Base-by-base conservation (phyloP, 768 basidiomycete species). In the Agaricus blazei region DNA sequence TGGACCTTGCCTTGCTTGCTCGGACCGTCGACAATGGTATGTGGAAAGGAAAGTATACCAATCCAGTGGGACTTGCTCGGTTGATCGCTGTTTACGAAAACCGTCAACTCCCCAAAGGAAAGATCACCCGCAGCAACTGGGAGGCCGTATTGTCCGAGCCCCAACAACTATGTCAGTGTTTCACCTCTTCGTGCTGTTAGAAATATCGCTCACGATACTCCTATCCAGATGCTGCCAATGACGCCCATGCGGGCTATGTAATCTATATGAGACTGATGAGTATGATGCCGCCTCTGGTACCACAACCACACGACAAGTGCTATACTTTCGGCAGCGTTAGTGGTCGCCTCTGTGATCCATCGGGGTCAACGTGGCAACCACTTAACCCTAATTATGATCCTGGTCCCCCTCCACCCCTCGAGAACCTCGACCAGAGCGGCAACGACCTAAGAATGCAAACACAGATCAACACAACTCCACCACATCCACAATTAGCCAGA, bases 31-130 rank as follows among this genome's bases (percentile, higher is more conserved):
- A 91, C 63, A 85, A 87, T 59, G 70, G 70, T 5, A 77, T 75
- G 29, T 91, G 89, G 88, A 84, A 86, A 68, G 89, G 88, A 40
- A 79, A 72, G 56, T 90, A 88, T 61, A 74, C 67, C n/a, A 56
- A 63, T 4, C 72, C 77, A 9, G 75, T 92, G 37, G 85, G 87
- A 15, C 75, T 91, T 8, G 75, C 86, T 27, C 77, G 83, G 15
- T 74, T 92, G 0, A 71, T 83, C n/a, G 81, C 84, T 59, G 68
- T 69, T 1, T 92, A 90, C 53, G 73, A 83, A 57, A 70, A 75
- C 38, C 70, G 74, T 11, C 62, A 69, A 0, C 66, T 92, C 26
- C 51, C 63, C 2, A 92, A 92, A 62, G 85, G 84, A 3, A 81
- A 67, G 57, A 69, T 78, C n/a, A 78, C 76, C 29, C 75, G 77